These are phyloP conservation scores for Plasmodium billcollinsi DNA, from an alignment of 169 alveolate species.

Conservation along the genomic window DNA sequence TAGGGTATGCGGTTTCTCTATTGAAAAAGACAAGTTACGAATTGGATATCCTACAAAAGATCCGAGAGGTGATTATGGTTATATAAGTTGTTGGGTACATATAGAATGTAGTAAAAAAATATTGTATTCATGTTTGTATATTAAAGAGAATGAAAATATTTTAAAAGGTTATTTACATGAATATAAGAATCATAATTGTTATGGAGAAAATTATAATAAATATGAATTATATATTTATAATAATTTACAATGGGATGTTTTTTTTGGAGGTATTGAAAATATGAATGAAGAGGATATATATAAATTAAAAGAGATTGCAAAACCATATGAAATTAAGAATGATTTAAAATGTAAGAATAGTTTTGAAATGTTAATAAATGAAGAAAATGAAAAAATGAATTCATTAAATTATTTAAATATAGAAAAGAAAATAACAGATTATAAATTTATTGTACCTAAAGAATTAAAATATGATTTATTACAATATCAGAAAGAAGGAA, in stretches of 20 bases:
- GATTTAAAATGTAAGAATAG: conserved; percentile 28
- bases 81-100: conserved; percentile 79
- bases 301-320: conserved; percentile 36
- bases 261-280: conserved; percentile 63
- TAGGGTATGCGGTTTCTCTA: conserved; percentile 67
- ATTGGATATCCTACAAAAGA: conserved; percentile 80
- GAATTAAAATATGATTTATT: conserved; percentile 71
- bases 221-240: conserved; percentile 31
- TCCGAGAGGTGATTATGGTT: conserved; percentile 78
- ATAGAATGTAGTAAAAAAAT: conserved; percentile 76
- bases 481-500: conserved; percentile 84
- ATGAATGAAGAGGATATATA: conserved; percentile 39
- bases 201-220: conserved; percentile 12
- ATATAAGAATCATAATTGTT: not conserved
- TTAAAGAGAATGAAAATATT: conserved; percentile 19
- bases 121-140: conserved; percentile 46
- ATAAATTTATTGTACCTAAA: conserved; percentile 74
- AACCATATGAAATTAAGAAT: conserved; percentile 17
- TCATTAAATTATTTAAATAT: conserved; percentile 15
- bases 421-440: conserved; percentile 47
- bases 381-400: conserved; percentile 18
- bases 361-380: conserved; percentile 39
- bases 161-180: conserved; percentile 33
- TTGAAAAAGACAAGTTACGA: conserved; percentile 63
- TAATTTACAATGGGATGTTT: conserved; percentile 55